Evolutionary conservation across 1,139 yeast genomes (phyloP).

Genomic region (Diutina siamensis): DNA sequence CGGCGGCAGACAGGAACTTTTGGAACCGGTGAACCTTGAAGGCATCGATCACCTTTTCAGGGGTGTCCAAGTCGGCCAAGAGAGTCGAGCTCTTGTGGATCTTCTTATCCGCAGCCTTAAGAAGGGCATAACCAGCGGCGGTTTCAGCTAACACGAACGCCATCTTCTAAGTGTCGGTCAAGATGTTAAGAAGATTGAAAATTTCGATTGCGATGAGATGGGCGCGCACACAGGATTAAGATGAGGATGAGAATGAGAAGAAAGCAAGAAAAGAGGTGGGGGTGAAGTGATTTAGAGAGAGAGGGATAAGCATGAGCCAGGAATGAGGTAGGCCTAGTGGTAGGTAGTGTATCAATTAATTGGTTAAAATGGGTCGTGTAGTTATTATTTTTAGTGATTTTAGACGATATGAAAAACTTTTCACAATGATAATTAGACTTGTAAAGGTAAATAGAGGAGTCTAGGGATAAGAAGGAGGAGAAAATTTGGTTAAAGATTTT

Average conservation of each 20-base stretch:
- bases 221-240: slow-evolving; percentile 1
- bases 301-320: neutral
- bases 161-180: slow-evolving; percentile 29
- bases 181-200: slow-evolving; percentile 5
- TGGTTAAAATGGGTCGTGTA: too few relatives aligned
- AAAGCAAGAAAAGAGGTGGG: neutral
- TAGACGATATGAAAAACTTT: too few relatives aligned
- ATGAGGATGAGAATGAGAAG: neutral
- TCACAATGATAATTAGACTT: too few relatives aligned
- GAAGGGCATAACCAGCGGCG: slow-evolving; percentile 95
- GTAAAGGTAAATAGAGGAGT: too few relatives aligned
- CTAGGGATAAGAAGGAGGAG: too few relatives aligned
- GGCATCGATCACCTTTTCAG: slow-evolving; percentile 68
- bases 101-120: slow-evolving; percentile 96
- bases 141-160: slow-evolving; percentile 95
- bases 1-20: slow-evolving; percentile 88
- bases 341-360: too few relatives aligned
- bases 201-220: slow-evolving; percentile 6
- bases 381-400: too few relatives aligned
- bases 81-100: slow-evolving; percentile 74
- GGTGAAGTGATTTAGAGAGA: neutral
- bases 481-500: too few relatives aligned
- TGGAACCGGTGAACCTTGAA: slow-evolving; percentile 93
- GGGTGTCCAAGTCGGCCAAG: slow-evolving; percentile 67
- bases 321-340: too few relatives aligned